Percentiles rank a stretch among this genome's conserved stretches.
Evolutionary conservation across 1,284 basidiomycete genomes (phyloP).

Genomic region (Apiotrichum porosum): DNA sequence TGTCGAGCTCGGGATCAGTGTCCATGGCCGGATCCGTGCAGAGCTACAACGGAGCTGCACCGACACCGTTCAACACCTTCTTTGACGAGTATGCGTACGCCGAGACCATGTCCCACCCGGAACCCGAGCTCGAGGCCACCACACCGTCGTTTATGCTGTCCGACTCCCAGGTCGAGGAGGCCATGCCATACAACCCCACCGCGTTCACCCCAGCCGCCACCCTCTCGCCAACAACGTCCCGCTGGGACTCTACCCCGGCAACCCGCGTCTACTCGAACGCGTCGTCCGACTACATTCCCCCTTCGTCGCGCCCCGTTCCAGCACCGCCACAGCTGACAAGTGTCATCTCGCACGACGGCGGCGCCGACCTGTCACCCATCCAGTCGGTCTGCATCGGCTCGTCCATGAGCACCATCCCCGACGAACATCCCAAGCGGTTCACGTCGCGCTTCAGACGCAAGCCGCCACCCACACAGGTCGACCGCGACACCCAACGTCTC

Average conservation of each 20-base stretch:
- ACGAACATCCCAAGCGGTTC: conserved; percentile 1
- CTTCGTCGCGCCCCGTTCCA: conserved; percentile 32
- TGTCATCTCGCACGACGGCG: background rate
- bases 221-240: conserved; percentile 1
- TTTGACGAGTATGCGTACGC: conserved; percentile 7
- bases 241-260: background rate
- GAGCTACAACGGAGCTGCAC: conserved; percentile 10
- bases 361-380: background rate
- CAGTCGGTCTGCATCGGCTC: background rate
- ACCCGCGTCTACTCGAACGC: too few relatives aligned
- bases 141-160: conserved; percentile 2
- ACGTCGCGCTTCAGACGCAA: conserved; percentile 1
- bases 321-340: conserved; percentile 21
- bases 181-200: background rate
- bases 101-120: background rate
- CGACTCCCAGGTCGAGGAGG: background rate
- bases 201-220: background rate
- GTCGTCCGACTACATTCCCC: conserved; percentile 19
- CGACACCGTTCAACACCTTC: conserved; percentile 35
- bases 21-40: too few relatives aligned
- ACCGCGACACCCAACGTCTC: conserved; percentile 38
- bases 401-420: background rate
- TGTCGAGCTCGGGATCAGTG: too few relatives aligned
- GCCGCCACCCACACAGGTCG: conserved; percentile 19
- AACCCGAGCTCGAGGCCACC: too few relatives aligned